phyloP scores from a whole-genome alignment of 2,329 filamentous ascomycete species.

The Fusarium camptoceras region DNA sequence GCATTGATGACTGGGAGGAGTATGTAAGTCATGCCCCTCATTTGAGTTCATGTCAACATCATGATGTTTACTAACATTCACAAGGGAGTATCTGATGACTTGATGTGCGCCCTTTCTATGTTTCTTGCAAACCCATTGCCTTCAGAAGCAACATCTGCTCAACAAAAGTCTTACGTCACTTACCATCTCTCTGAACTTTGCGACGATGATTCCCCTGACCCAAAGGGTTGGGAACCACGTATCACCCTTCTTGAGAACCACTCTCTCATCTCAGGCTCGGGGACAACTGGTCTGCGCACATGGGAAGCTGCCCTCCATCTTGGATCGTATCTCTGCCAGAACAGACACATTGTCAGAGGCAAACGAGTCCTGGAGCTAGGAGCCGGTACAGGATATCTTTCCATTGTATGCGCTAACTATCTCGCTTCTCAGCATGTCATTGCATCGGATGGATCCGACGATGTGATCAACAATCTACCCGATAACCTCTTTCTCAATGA shows the following conservation, averaged over 20 bases:
- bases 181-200: constrained; percentile 65
- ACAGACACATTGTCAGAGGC: constrained; percentile 58
- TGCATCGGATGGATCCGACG: constrained; percentile 79
- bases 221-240: background rate
- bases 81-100: constrained; percentile 85
- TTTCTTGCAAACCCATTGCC: constrained; percentile 73
- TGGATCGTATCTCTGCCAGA: constrained; percentile 72
- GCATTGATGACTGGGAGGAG: constrained; percentile 84
- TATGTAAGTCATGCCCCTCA: constrained; percentile 72
- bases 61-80: constrained; percentile 40
- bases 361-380: constrained; percentile 78
- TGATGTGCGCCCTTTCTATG: constrained; percentile 75
- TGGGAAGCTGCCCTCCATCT: constrained; percentile 86
- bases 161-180: constrained; percentile 79
- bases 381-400: constrained; percentile 80
- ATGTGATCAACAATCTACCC: constrained; percentile 74
- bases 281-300: constrained; percentile 81
- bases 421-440: constrained; percentile 70
- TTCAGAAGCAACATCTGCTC: constrained; percentile 73
- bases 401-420: constrained; percentile 77
- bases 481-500: constrained; percentile 77
- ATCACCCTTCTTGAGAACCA: constrained; percentile 78
- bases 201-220: constrained; percentile 9
- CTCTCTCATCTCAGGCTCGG: constrained; percentile 74
- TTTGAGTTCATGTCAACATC: background rate